These are phyloP conservation scores for Citeromyces hawaiiensis DNA, from an alignment of 1,139 yeast genomes.

Conservation along the genomic window DNA sequence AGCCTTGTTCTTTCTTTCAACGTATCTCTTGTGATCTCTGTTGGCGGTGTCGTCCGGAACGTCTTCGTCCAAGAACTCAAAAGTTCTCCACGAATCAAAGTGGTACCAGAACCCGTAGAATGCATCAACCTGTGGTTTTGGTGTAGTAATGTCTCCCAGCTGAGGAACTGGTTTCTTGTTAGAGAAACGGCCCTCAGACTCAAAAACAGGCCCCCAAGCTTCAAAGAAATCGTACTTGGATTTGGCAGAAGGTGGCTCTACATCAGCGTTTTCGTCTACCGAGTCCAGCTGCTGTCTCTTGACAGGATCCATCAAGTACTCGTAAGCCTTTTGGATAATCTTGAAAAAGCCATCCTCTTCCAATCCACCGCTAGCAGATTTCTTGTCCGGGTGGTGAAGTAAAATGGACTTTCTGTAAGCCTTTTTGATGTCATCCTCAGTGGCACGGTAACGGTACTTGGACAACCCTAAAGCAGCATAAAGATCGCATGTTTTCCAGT, in stretches of 20 bases:
- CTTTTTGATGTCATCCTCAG: slow-evolving; percentile 85
- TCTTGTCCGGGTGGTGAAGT: slow-evolving; percentile 97
- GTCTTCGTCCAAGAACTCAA: slow-evolving; percentile 96
- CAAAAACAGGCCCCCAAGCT: slow-evolving; percentile 90
- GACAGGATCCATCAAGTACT: slow-evolving; percentile 70
- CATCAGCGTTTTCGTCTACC: slow-evolving; percentile 82
- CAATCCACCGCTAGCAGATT: slow-evolving; percentile 67
- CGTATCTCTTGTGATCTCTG: slow-evolving; percentile 98
- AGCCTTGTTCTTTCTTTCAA: slow-evolving; percentile 93
- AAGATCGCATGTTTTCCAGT: slow-evolving; percentile 94
- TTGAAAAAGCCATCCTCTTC: slow-evolving; percentile 97
- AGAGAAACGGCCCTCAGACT: slow-evolving; percentile 82
- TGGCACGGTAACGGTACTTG: slow-evolving; percentile 83
- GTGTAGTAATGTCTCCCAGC: slow-evolving; percentile 54
- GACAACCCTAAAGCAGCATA: slow-evolving; percentile 93
- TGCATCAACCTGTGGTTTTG: slow-evolving; percentile 76
- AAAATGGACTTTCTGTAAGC: slow-evolving; percentile 96
- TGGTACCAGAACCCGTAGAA: slow-evolving; percentile 91
- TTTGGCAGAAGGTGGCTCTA: slow-evolving; percentile 57
- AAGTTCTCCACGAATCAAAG: slow-evolving; percentile 97
- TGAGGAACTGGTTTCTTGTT: slow-evolving; percentile 79
- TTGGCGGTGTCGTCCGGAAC: slow-evolving; percentile 98
- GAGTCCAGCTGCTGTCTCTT: slow-evolving; percentile 94
- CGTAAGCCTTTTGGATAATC: slow-evolving; percentile 94
- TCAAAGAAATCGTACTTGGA: slow-evolving; percentile 71